phyloP scores from a whole-genome alignment of 768 basidiomycete species.

The Tulasnella calospora region DNA sequence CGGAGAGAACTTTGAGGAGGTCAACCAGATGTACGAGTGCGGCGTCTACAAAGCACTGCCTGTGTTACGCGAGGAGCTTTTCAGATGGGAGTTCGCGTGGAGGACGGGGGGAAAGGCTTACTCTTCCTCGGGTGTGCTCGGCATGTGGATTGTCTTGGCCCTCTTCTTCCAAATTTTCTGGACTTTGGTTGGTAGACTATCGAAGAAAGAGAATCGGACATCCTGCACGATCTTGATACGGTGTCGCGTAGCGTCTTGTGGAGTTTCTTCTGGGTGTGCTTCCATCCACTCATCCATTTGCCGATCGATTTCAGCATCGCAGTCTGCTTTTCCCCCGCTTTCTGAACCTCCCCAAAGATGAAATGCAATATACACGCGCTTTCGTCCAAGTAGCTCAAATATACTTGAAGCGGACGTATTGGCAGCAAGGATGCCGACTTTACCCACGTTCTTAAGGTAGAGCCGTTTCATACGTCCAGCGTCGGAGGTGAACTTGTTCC shows the following conservation, averaged over 20 bases:
- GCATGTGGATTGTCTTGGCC: neutral
- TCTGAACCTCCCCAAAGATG: neutral
- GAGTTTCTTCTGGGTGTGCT: neutral
- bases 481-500: too few species aligned
- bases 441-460: too few species aligned
- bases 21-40: neutral
- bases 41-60: neutral
- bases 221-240: neutral
- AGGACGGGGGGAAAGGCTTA: too few species aligned
- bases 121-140: neutral
- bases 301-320: neutral
- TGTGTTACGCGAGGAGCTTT: too few species aligned
- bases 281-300: neutral
- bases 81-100: too few species aligned
- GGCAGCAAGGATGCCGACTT: too few species aligned
- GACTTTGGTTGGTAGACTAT: neutral
- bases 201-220: neutral
- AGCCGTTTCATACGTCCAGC: too few species aligned
- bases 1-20: neutral
- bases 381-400: too few species aligned
- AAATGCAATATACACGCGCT: neutral
- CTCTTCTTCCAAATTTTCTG: neutral
- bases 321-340: neutral
- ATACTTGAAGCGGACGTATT: too few species aligned
- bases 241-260: neutral